These are phyloP conservation scores for Eleusine coracana DNA, from an alignment of 176 grass and related monocot genomes.

Conservation along the genomic window DNA sequence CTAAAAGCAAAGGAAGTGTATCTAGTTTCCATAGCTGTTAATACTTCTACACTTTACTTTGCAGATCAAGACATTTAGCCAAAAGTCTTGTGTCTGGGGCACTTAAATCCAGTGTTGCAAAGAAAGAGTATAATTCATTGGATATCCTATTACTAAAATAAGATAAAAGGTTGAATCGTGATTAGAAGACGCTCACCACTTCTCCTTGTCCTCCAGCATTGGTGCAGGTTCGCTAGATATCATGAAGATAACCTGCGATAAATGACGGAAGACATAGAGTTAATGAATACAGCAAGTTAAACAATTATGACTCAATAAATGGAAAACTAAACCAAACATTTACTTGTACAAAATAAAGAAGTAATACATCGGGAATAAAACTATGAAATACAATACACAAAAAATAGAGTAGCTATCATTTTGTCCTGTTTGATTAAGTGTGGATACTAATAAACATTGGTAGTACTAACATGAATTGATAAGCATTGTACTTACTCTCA, in stretches of 20 bases:
- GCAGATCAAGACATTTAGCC: constrained; percentile 27
- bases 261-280: background rate
- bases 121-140: background rate
- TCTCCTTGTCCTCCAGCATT: constrained; percentile 99
- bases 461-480: constrained; percentile 25
- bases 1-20: background rate
- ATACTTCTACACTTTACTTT: background rate
- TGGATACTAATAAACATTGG: constrained; percentile 37
- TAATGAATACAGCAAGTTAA: constrained; percentile 23
- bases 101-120: background rate
- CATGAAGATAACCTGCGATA: constrained; percentile 93
- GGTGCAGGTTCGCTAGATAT: constrained; percentile 98
- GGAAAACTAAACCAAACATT: constrained; percentile 10
- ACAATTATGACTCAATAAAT: constrained; percentile 20
- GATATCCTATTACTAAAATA: background rate
- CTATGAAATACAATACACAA: constrained; percentile 21
- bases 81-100: constrained; percentile 9
- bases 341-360: constrained; percentile 27
- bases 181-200: constrained; percentile 66
- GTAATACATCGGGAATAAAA: constrained; percentile 16
- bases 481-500: constrained; percentile 78
- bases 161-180: constrained; percentile 8
- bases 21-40: background rate
- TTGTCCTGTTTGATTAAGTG: constrained; percentile 33
- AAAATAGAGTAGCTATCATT: constrained; percentile 23